Base-by-base conservation (phyloP, 495 filamentous ascomycete species). In the Daldinia grandis region DNA sequence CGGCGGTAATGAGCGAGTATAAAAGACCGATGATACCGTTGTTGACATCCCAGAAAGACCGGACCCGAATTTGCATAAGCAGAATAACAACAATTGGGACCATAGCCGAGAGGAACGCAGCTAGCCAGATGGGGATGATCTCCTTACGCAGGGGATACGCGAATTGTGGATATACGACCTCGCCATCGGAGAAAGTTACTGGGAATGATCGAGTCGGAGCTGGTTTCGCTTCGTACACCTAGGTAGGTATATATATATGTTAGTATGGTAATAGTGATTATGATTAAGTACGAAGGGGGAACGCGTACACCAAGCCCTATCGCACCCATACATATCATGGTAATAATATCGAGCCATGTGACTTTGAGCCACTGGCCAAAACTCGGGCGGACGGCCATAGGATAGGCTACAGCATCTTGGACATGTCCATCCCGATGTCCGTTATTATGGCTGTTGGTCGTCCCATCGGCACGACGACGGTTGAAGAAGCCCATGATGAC, bases 31-130 rank as follows among this genome's bases (percentile, higher is more conserved):
- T 79, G 49, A 86, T 76, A 33, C 83, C 88, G 64, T 89, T 90
- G 77, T 90, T 90, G 55, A 83, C 75, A 63, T 91, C 89, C 88
- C 88, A 90, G 80, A 90, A 90, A 37, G 83, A 87, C 47, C 87
- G 84, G 35, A 88, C 81, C 9, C 88, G 83, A 63, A 90, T 83
- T 72, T 90, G 87, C 75, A 84, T 81, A 47, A 86, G 71, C 8
- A 85, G 78, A 74, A 91, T 85, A 68, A 89, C 75, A 42, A 81
- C 62, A 77, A 89, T 84, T 15, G 89, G 89, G 56, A 88, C 74
- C 1, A 90, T 63, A 24, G 82, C 70, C 5, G 82, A 81, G 5
- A 91, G 75, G 35, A 90, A 75, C 4, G 87, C 89, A 7, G 87
- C 84, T 0, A 80, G 74, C 76, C 84, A 85, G 71, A 89, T 90